Conservation (phyloP, 129 eudicot genomes). For the Flaveria trinervia region DNA sequence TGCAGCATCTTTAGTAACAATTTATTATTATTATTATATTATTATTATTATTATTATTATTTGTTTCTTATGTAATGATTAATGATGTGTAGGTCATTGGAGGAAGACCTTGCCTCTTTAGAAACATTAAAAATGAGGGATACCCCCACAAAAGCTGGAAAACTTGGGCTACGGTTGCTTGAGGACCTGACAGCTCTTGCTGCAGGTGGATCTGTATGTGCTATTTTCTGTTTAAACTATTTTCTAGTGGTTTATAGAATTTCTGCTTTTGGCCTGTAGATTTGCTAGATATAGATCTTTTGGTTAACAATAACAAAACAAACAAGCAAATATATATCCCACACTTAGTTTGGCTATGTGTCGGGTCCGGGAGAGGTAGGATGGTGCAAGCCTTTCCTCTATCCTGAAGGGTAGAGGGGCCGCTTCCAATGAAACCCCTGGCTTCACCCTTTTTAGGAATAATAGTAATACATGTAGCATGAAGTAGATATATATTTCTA, state of each 20-base stretch:
- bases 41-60: neutral
- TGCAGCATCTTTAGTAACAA: slow-evolving; percentile 24
- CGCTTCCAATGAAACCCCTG: no score
- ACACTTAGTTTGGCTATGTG: no score
- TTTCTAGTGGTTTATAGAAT: slow-evolving; percentile 3
- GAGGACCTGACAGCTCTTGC: slow-evolving; percentile 99
- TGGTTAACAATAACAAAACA: no score
- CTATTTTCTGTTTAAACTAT: slow-evolving; percentile 42
- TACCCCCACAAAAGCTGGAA: slow-evolving; percentile 73
- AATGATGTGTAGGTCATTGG: slow-evolving; percentile 58
- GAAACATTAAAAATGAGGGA: slow-evolving; percentile 62
- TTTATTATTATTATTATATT: neutral
- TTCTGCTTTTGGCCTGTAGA: neutral
- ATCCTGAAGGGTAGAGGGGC: no score
- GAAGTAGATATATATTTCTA: neutral
- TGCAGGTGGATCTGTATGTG: slow-evolving; percentile 99
- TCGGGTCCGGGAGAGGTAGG: no score
- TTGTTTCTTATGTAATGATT: slow-evolving; percentile 14
- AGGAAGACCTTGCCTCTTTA: slow-evolving; percentile 52
- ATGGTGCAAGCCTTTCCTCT: no score
- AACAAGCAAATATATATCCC: no score
- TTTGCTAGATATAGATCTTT: neutral
- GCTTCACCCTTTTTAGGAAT: no score
- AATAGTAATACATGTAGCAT: no score
- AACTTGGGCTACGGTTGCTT: slow-evolving; percentile 81